A percentile compares a stretch with the other conserved stretches of the same genome.
These are phyloP conservation scores for Heritiera fomes DNA, from an alignment of 345 rosid species.

Conservation along the genomic window DNA sequence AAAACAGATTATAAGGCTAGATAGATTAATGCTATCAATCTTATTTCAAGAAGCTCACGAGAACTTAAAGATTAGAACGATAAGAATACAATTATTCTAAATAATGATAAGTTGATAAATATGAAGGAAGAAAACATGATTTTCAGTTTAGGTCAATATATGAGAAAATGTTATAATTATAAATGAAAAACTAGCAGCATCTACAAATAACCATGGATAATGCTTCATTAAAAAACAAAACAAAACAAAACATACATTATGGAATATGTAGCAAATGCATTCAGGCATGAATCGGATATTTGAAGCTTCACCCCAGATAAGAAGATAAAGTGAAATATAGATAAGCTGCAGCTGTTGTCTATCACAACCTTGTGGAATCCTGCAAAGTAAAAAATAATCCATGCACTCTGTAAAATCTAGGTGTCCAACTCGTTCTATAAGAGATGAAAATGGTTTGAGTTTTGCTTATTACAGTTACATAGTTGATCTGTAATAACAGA, in stretches of 20 bases:
- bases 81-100: background rate
- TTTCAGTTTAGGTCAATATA: background rate
- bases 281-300: constrained; percentile 99
- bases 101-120: background rate
- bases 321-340: constrained; percentile 84
- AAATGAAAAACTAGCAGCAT: constrained; percentile 9
- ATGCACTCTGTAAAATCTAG: background rate
- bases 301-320: constrained; percentile 99
- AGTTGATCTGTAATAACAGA: constrained; percentile 23
- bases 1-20: background rate
- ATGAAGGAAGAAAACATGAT: background rate
- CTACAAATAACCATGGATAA: background rate
- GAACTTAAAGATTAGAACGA: constrained; percentile 3
- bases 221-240: constrained; percentile 1
- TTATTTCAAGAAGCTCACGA: background rate
- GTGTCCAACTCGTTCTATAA: constrained; percentile 8
- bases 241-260: constrained; percentile 53
- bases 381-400: constrained; percentile 40
- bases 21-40: background rate
- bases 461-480: background rate
- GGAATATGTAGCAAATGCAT: constrained; percentile 98
- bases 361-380: constrained; percentile 48
- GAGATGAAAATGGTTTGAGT: background rate
- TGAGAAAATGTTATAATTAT: background rate
- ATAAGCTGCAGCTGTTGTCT: constrained; percentile 67